Conservation (phyloP, 495 filamentous ascomycete species). For the Penicillium diatomitis region DNA sequence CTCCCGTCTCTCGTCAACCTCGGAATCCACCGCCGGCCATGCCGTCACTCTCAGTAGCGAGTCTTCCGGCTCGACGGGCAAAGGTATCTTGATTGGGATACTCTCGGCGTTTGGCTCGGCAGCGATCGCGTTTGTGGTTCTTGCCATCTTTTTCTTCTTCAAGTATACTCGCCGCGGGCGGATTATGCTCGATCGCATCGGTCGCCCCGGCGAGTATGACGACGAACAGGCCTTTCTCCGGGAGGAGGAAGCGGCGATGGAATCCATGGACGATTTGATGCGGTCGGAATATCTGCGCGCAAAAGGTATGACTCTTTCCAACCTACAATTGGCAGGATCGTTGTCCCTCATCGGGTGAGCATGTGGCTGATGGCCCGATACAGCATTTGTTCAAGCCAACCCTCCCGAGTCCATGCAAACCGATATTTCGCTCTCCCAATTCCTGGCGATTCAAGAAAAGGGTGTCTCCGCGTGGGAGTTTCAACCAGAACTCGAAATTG, state of each 20-base stretch:
- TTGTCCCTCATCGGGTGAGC: slow-evolving; percentile 4
- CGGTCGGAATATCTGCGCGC: slow-evolving; percentile 85
- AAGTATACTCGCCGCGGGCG: slow-evolving; percentile 79
- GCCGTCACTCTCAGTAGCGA: slow-evolving; percentile 28
- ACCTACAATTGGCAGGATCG: background rate
- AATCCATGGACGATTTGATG: slow-evolving; percentile 90
- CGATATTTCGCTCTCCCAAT: slow-evolving; percentile 95
- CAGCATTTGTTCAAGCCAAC: slow-evolving; percentile 90
- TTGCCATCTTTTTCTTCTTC: slow-evolving; percentile 83
- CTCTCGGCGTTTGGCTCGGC: slow-evolving; percentile 95
- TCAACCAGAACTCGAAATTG: slow-evolving; percentile 94
- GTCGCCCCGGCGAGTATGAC: slow-evolving; percentile 90
- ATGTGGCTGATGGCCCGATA: background rate
- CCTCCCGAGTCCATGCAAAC: slow-evolving; percentile 92
- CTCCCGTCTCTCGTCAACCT: slow-evolving; percentile 17
- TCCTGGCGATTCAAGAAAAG: slow-evolving; percentile 96
- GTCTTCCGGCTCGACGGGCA: slow-evolving; percentile 46
- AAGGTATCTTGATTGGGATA: slow-evolving; percentile 90
- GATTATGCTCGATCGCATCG: slow-evolving; percentile 89
- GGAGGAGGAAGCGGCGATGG: slow-evolving; percentile 91
- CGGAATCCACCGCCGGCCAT: slow-evolving; percentile 15
- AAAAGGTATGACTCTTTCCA: slow-evolving; percentile 56
- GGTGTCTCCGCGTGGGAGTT: slow-evolving; percentile 99
- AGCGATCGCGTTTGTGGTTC: slow-evolving; percentile 67
- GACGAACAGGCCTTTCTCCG: slow-evolving; percentile 87